phyloP scores from a whole-genome alignment of 192 early-diverging fungal genomes.

The Backusella luteola region DNA sequence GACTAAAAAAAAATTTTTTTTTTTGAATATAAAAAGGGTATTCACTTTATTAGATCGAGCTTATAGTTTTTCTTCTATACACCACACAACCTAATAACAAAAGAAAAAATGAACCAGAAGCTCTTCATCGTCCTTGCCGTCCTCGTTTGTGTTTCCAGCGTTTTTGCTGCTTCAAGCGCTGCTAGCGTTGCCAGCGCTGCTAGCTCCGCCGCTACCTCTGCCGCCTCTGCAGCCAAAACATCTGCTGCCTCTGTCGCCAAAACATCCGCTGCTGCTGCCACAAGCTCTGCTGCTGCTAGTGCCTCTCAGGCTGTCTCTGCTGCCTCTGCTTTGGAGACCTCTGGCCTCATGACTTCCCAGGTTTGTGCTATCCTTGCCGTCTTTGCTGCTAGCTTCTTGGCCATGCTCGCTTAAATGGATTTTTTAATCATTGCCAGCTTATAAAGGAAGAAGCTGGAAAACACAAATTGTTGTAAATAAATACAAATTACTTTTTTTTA shows the following conservation, averaged over 20 bases:
- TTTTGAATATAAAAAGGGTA: not conserved
- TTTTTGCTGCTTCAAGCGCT: not conserved
- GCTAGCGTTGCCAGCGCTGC: not conserved
- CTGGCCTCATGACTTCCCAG: not conserved
- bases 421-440: not conserved
- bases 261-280: not conserved
- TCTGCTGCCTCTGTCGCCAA: not conserved
- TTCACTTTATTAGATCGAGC: not conserved
- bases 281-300: not conserved
- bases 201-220: not conserved
- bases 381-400: conserved; percentile 22
- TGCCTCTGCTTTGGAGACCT: not conserved
- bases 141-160: not conserved
- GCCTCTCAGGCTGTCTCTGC: not conserved
- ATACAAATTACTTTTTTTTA: not conserved
- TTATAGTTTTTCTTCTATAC: not conserved
- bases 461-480: conserved; percentile 4
- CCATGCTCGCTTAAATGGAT: conserved; percentile 17
- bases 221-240: not conserved
- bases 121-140: not conserved
- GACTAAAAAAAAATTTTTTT: not conserved
- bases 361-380: conserved; percentile 8
- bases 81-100: not conserved
- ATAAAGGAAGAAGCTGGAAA: not conserved
- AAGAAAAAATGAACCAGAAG: not conserved